These are phyloP conservation scores for Pseudocercospora musae DNA, from an alignment of 2,329 filamentous ascomycete genomes.

Conservation along the genomic window DNA sequence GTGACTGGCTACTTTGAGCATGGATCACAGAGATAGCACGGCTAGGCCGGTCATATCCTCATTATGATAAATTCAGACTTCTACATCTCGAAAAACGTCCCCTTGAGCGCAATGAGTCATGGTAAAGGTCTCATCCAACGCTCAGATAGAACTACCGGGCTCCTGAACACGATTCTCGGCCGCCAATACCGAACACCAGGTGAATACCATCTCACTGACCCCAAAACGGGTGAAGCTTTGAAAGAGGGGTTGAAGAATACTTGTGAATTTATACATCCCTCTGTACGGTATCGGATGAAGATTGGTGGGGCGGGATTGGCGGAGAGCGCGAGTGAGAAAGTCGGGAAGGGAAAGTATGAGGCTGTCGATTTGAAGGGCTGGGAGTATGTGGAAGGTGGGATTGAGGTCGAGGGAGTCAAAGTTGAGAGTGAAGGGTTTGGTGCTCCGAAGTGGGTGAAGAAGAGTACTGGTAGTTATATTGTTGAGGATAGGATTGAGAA, in stretches of 20 bases:
- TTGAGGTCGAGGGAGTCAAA: constrained; percentile 1
- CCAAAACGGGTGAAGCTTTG: constrained; percentile 38
- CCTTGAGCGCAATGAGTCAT: constrained; percentile 34
- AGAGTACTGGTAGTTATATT: constrained; percentile 11
- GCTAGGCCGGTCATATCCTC: too few relatives aligned
- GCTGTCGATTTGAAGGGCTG: constrained; percentile 11
- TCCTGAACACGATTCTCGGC: constrained; percentile 43
- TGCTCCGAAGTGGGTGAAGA: constrained; percentile 15
- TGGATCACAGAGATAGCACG: too few relatives aligned
- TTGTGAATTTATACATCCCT: constrained; percentile 50
- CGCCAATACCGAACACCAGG: constrained; percentile 43
- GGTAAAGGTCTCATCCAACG: constrained; percentile 45
- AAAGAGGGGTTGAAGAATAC: constrained; percentile 42
- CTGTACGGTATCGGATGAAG: constrained; percentile 41
- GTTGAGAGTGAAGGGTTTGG: constrained; percentile 10
- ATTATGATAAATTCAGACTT: constrained; percentile 42
- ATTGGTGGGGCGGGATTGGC: constrained; percentile 42
- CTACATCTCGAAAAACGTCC: constrained; percentile 40
- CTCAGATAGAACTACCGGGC: constrained; percentile 40
- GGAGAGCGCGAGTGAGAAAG: neutral
- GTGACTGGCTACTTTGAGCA: too few relatives aligned
- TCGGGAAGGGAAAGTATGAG: constrained; percentile 12
- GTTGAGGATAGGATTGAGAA: constrained; percentile 12
- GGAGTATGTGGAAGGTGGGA: constrained; percentile 10
- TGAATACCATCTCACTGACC: constrained; percentile 42